Evolutionary conservation across 2,329 filamentous ascomycete species (phyloP), one percentile per base, ranked within the genome.

Genomic region (Coniochaeta prunicola): DNA sequence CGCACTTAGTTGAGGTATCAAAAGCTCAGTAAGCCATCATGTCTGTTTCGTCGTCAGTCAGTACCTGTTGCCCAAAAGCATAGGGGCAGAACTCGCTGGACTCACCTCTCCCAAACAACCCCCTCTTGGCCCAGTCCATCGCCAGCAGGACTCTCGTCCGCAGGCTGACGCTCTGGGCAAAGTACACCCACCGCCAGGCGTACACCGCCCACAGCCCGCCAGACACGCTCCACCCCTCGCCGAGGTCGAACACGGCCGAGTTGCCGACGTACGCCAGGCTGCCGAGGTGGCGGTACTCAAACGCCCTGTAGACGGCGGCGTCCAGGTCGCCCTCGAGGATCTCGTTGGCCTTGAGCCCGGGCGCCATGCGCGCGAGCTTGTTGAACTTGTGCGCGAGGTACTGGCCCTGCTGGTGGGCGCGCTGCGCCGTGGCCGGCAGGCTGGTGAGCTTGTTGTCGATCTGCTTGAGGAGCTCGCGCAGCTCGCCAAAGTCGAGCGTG

Each of bases 71-170:
- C n/a, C n/a, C 28, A 36, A 12, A 34, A 54, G 38, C n/a, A n/a
- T n/a, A n/a, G n/a, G n/a, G n/a, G n/a, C n/a, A n/a, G n/a, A n/a
- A n/a, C n/a, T n/a, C n/a, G n/a, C n/a, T n/a, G n/a, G 24, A 78
- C 87, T 78, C 76, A 97, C 93, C 94, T 87, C 94, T 83, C 65
- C 94, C 94, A 77, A 99, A 99, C 24, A 99, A 74, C 13, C 91
- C 90, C 71, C 96, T 83, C 84, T 97, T 99, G n/a, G 86, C 87
- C 94, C 94, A 99, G 73, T 99, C 94, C 94, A 99, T 97, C 19
- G 92, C 92, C 74, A 99, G 80, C 68, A 99, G 75, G 64, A 91
- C 84, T 62, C 93, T 84, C 28, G 94, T 99, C 65, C 94, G 80
- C 60, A 97, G 82, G 73, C 92, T 97, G 54, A 99, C 94, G 69